phyloP scores from a whole-genome alignment of 495 filamentous ascomycete genomes.

The Penicillium simplicissimum region DNA sequence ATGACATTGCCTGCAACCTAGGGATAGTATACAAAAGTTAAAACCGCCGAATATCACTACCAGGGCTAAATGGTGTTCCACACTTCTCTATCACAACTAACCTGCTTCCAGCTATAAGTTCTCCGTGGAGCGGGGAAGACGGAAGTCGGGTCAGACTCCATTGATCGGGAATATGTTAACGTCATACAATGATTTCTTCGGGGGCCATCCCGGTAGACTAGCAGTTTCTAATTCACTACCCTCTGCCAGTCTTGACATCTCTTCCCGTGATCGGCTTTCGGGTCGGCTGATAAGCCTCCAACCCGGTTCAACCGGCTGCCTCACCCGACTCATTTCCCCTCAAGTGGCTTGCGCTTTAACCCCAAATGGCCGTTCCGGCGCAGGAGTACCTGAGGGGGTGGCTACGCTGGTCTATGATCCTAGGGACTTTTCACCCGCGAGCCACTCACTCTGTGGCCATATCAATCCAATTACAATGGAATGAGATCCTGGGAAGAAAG shows the following conservation, averaged over 20 bases:
- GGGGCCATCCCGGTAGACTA: not conserved
- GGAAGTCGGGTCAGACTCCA: too few species aligned
- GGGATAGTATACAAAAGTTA: too few species aligned
- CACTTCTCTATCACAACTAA: too few species aligned
- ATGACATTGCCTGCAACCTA: too few species aligned
- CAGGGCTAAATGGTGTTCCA: too few species aligned
- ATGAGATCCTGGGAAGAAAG: not conserved
- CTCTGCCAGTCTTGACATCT: not conserved
- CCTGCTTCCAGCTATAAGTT: too few species aligned
- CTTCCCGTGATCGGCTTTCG: not conserved
- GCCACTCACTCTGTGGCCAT: not conserved
- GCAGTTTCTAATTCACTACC: not conserved
- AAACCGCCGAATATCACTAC: too few species aligned
- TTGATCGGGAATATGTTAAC: too few species aligned
- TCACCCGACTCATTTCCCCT: not conserved
- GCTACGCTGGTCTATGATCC: not conserved
- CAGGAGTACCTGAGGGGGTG: not conserved
- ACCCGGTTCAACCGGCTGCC: constrained; percentile 1
- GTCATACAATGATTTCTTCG: too few species aligned
- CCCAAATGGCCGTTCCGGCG: not conserved
- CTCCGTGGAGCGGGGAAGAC: too few species aligned
- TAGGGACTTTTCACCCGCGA: not conserved
- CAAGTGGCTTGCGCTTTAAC: not conserved
- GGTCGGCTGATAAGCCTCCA: not conserved
- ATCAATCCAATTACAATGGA: not conserved